Percentiles rank a stretch among this genome's conserved stretches.
phyloP scores from a whole-genome alignment of 805 yeast species.

The Candida loeiensis region DNA sequence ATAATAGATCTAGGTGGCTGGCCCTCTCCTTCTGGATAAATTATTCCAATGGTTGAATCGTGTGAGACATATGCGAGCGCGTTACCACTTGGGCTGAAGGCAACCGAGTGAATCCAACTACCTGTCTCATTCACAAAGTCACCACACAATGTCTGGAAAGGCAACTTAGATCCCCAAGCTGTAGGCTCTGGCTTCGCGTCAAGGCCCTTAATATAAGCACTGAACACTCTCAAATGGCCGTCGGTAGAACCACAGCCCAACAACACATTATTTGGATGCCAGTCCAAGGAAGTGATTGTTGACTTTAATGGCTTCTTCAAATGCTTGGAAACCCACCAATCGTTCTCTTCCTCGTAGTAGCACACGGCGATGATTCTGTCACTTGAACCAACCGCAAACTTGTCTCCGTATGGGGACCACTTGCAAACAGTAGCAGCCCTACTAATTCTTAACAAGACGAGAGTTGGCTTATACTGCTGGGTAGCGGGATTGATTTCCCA shows the following conservation, averaged over 20 bases:
- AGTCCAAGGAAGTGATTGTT: conserved; percentile 74
- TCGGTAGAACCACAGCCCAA: conserved; percentile 91
- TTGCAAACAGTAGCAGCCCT: conserved; percentile 92
- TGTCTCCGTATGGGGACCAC: conserved; percentile 94
- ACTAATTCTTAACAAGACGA: conserved; percentile 87
- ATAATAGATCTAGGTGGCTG: conserved; percentile 59
- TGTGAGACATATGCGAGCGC: conserved; percentile 79
- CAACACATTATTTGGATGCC: conserved; percentile 93
- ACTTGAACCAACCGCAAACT: conserved; percentile 96
- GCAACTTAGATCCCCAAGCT: conserved; percentile 92
- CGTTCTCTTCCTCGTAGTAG: conserved; percentile 92
- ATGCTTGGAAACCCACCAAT: conserved; percentile 99
- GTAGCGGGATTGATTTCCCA: conserved; percentile 72
- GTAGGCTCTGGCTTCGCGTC: conserved; percentile 79
- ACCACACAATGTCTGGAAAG: conserved; percentile 88
- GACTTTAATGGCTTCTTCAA: conserved; percentile 92
- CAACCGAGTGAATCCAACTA: conserved; percentile 90
- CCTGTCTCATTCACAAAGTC: conserved; percentile 67
- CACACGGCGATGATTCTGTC: conserved; percentile 94
- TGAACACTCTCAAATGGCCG: conserved; percentile 85
- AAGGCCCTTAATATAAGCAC: conserved; percentile 83
- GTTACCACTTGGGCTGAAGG: conserved; percentile 77
- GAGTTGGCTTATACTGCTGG: conserved; percentile 71
- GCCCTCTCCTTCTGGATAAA: conserved; percentile 70
- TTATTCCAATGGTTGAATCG: conserved; percentile 78